A percentile compares a stretch with the other conserved stretches of the same genome.
Evolutionary conservation across 371 early-diverging fungal genomes (phyloP).

Genomic region (Syncephalis fuscata): DNA sequence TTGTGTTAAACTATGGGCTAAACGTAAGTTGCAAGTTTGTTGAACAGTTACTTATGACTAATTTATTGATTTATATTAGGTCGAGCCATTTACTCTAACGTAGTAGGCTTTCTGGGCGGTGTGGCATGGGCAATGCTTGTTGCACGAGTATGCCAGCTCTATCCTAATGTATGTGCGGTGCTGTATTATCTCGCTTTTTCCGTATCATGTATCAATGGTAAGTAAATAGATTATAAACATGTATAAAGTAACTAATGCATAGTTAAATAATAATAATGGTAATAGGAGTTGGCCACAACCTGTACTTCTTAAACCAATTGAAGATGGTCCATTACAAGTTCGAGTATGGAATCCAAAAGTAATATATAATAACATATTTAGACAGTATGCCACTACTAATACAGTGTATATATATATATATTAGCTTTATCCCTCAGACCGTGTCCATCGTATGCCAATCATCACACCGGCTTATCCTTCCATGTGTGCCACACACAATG

Average conservation of each 20-base stretch:
- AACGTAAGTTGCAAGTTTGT: slow-evolving; percentile 18
- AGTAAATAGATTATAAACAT: slow-evolving; percentile 2
- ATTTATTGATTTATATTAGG: slow-evolving; percentile 7
- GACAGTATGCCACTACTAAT: not conserved
- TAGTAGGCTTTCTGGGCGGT: slow-evolving; percentile 98
- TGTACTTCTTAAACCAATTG: slow-evolving; percentile 82
- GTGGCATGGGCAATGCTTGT: slow-evolving; percentile 99
- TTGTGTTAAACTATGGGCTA: slow-evolving; percentile 99
- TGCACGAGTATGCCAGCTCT: slow-evolving; percentile 95
- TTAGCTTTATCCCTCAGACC: slow-evolving; percentile 74
- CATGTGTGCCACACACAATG: slow-evolving; percentile 99
- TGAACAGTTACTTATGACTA: not conserved
- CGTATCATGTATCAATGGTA: slow-evolving; percentile 79
- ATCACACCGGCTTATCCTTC: slow-evolving; percentile 99
- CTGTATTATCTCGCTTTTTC: slow-evolving; percentile 87
- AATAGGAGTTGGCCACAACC: slow-evolving; percentile 91
- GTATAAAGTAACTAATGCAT: not conserved
- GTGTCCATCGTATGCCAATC: slow-evolving; percentile 95
- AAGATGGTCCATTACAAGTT: slow-evolving; percentile 80
- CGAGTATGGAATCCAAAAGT: slow-evolving; percentile 97
- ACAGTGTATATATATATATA: not conserved
- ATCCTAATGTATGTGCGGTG: slow-evolving; percentile 89
- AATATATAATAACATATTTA: slow-evolving; percentile 1
- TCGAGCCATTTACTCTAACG: slow-evolving; percentile 89
- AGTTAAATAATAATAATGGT: not conserved